A percentile compares a stretch with the other conserved stretches of the same genome.
Conservation (phyloP, 2,329 filamentous ascomycete species). For the Aspergillus sp. region DNA sequence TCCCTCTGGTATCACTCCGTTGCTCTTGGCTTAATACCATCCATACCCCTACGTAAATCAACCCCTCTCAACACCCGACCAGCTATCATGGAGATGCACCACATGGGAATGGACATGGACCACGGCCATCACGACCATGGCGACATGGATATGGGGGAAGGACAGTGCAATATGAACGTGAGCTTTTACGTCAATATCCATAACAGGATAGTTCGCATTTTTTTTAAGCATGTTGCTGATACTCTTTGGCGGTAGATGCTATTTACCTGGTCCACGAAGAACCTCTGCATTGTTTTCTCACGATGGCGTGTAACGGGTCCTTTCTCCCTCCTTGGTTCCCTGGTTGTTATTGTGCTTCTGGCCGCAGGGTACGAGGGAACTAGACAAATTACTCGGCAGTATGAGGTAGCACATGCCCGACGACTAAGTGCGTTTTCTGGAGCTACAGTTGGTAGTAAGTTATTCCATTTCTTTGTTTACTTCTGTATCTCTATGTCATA, state of each 20-base stretch:
- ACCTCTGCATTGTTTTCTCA: slow-evolving; percentile 94
- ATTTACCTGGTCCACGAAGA: slow-evolving; percentile 90
- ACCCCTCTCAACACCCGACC: neutral
- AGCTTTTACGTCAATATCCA: slow-evolving; percentile 27
- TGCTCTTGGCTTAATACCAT: neutral
- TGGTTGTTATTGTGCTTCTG: slow-evolving; percentile 77
- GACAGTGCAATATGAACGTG: slow-evolving; percentile 87
- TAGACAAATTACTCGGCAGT: slow-evolving; percentile 72
- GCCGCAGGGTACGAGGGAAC: slow-evolving; percentile 92
- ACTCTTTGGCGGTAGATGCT: slow-evolving; percentile 70
- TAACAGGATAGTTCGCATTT: neutral
- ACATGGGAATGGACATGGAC: slow-evolving; percentile 44
- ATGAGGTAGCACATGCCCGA: slow-evolving; percentile 61
- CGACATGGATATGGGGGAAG: slow-evolving; percentile 58
- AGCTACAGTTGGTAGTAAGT: slow-evolving; percentile 33
- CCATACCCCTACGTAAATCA: too few species aligned
- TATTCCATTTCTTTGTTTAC: slow-evolving; percentile 8
- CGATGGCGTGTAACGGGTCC: slow-evolving; percentile 83
- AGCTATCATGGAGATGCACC: slow-evolving; percentile 40
- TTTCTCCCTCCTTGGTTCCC: slow-evolving; percentile 73
- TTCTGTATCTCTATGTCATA: neutral
- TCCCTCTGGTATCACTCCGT: neutral
- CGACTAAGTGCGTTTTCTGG: slow-evolving; percentile 50
- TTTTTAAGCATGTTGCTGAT: neutral
- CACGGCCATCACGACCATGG: slow-evolving; percentile 48